Percentiles rank a stretch among this genome's conserved stretches.
Evolutionary conservation across 352 stramenopile genomes (phyloP).

Genomic region (Phytopythium montanum): DNA sequence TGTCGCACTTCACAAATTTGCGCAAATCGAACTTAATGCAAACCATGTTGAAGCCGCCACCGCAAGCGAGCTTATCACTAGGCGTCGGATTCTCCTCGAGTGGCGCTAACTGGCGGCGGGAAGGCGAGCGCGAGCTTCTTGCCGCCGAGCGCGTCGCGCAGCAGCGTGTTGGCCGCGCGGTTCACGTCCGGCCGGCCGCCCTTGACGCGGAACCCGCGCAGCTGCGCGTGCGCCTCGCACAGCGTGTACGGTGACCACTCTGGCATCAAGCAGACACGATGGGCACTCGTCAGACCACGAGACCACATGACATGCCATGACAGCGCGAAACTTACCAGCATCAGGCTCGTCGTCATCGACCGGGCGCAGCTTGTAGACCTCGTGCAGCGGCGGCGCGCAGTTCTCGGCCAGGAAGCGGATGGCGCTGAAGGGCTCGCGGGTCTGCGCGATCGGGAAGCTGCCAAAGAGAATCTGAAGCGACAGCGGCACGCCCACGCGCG

Average conservation of each 20-base stretch:
- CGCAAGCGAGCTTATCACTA: too few species aligned
- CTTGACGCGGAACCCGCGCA: constrained; percentile 71
- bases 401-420: constrained; percentile 86
- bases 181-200: constrained; percentile 76
- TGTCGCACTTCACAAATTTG: not conserved
- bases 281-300: not conserved
- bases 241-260: constrained; percentile 77
- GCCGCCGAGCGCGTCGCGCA: constrained; percentile 77
- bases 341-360: constrained; percentile 55
- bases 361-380: constrained; percentile 77
- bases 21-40: not conserved
- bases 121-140: constrained; percentile 83
- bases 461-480: constrained; percentile 79
- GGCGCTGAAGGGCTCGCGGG: constrained; percentile 80
- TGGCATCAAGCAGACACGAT: constrained; percentile 4
- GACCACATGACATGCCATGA: too few species aligned
- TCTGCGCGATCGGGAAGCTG: constrained; percentile 83
- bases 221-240: constrained; percentile 69
- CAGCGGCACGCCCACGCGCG: constrained; percentile 62
- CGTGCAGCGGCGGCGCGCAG: constrained; percentile 59
- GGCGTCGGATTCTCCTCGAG: too few species aligned
- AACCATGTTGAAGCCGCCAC: not conserved
- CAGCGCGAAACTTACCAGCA: not conserved
- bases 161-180: constrained; percentile 61
- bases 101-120: constrained; percentile 29